Base-by-base conservation (phyloP, 1,139 yeast genomes). In the Kodamaea plutei region DNA sequence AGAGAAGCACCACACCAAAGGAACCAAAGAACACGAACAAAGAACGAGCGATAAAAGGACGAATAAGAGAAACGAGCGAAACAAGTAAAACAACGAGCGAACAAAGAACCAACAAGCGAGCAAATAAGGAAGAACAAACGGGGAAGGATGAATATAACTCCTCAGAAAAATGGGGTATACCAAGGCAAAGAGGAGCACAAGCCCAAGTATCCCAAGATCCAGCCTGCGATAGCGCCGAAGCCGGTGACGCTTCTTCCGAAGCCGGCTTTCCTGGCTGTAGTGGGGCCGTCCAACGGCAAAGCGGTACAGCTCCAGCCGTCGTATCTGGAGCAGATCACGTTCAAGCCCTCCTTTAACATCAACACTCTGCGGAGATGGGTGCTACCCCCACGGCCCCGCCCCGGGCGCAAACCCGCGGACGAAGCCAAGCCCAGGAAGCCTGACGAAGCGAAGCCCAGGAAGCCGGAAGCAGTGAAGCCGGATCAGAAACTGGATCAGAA, bases 381-480 rank as follows among this genome's bases (percentile, higher is more conserved):
- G 2, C 53, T 77, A 25, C 84, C 83, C 2, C 83, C 83, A 2
- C 55, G 83, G 32, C 82, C 83, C 2, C 63, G 80, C 33, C 79
- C 81, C 0, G 81, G 81, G 8, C 57, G 81, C 30, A 69, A 70
- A 43, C 75, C 76, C 5, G 52, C 46, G 5, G 47, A 36, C 12
- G 45, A 40, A 25, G 29, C 22, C 13, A 35, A 30, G 21, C 29
- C 25, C n/a, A 16, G 11, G 13, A 11, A 21, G 12, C 14, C 12
- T 3, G 20, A 17, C 9, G 20, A 11, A 25, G 29, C 22, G 10
- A 35, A 30, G 21, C 29, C 25, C n/a, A 16, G 11, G 13, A 11
- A 21, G 12, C 14, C 12, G 4, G 20, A 17, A 7, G 20, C 8
- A 25, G 29, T 20, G 10, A 35, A 30, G 21, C 29, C 25, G n/a